Percentiles rank a stretch among this genome's conserved stretches.
These are phyloP conservation scores for Sphagnum contortum DNA, from an alignment of 225 moss, liverwort and hornwort genomes.

Conservation along the genomic window DNA sequence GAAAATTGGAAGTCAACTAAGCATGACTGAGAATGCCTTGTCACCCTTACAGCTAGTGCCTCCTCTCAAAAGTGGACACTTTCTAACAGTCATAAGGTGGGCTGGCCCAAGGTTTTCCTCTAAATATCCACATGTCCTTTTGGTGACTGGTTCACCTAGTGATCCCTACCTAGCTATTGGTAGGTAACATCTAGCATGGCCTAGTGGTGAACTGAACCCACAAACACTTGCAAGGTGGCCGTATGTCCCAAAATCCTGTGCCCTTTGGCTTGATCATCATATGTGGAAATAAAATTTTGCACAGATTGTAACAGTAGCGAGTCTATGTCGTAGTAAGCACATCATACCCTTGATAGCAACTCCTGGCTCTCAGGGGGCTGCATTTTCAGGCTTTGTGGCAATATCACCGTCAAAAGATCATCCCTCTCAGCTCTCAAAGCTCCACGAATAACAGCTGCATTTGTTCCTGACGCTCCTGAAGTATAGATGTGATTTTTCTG, in stretches of 20 bases:
- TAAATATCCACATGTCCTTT: background rate
- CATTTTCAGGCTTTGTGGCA: conserved; percentile 94
- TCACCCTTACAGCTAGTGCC: too few relatives aligned
- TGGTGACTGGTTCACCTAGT: background rate
- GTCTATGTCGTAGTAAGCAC: background rate
- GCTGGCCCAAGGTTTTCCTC: too few relatives aligned
- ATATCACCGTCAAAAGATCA: conserved; percentile 88
- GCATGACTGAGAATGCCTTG: too few relatives aligned
- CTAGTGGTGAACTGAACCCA: too few relatives aligned
- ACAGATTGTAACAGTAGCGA: too few relatives aligned
- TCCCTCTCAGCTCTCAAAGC: conserved; percentile 94
- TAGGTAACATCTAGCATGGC: too few relatives aligned
- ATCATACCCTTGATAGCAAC: conserved; percentile 72
- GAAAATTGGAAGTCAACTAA: too few relatives aligned
- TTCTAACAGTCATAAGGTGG: too few relatives aligned
- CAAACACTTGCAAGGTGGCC: background rate
- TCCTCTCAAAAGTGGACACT: too few relatives aligned
- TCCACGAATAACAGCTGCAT: conserved; percentile 96
- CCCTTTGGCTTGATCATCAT: too few relatives aligned
- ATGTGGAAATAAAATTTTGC: too few relatives aligned
- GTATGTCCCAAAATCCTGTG: background rate
- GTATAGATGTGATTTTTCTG: conserved; percentile 99
- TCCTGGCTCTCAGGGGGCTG: conserved; percentile 99
- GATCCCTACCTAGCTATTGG: background rate
- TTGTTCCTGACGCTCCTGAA: conserved; percentile 98